Conservation (phyloP, 2,329 filamentous ascomycete species). For the Hymenoscyphus fructigenus region DNA sequence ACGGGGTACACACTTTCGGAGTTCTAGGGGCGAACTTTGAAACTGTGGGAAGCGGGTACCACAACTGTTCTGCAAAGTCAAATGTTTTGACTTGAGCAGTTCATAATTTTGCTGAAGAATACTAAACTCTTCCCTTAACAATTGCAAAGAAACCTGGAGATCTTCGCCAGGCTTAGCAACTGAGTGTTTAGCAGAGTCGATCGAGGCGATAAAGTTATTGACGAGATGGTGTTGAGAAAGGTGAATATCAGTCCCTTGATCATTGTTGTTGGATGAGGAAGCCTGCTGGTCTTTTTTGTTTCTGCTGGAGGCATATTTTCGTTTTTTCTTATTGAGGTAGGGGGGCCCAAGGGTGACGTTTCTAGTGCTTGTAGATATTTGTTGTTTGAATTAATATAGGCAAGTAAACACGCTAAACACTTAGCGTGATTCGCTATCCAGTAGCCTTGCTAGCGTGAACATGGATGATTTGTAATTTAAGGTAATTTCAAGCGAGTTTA, state of each 20-base stretch:
- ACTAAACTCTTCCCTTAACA: not conserved
- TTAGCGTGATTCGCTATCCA: no score
- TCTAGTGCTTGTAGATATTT: no score
- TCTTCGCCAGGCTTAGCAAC: not conserved
- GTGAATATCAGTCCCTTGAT: not conserved
- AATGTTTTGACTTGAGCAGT: not conserved
- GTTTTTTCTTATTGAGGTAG: no score
- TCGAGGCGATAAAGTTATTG: not conserved
- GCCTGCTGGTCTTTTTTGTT: no score
- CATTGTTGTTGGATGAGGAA: not conserved
- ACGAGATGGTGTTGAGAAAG: not conserved
- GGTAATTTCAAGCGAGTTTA: no score
- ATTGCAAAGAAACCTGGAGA: not conserved
- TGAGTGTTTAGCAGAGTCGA: not conserved
- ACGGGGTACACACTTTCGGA: not conserved
- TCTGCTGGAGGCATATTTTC: no score
- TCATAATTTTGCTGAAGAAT: not conserved
- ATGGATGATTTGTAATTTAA: no score
- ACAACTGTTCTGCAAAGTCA: not conserved
- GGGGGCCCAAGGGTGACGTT: no score
- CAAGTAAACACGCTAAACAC: no score
- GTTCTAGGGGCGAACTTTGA: not conserved
- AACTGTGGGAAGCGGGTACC: not conserved
- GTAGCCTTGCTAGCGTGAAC: no score
- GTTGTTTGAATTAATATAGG: no score